These are phyloP conservation scores for Tricholoma furcatifolium DNA, from an alignment of 768 basidiomycete genomes.

Conservation along the genomic window DNA sequence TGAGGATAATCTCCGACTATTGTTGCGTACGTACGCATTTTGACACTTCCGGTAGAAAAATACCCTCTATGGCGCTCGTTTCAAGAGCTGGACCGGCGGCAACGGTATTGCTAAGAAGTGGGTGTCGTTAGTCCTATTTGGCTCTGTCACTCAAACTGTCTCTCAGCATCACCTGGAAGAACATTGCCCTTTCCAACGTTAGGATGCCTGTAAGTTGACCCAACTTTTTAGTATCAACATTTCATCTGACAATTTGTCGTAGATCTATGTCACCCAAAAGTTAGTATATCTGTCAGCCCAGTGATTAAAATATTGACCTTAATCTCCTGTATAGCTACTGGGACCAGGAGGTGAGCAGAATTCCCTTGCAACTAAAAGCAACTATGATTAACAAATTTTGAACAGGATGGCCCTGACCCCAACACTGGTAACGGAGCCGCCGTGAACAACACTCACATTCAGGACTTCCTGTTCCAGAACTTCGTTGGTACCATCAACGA, in stretches of 20 bases:
- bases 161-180: constrained; percentile 54
- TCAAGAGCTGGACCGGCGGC: constrained; percentile 68
- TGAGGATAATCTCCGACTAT: constrained; percentile 6
- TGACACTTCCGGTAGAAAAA: constrained; percentile 34
- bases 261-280: constrained; percentile 69
- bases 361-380: constrained; percentile 12
- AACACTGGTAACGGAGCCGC: constrained; percentile 30
- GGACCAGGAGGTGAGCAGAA: constrained; percentile 49
- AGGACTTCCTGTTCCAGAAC: constrained; percentile 54
- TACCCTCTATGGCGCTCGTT: constrained; percentile 57
- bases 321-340: constrained; percentile 43
- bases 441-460: constrained; percentile 52
- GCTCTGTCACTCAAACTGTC: not conserved
- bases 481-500: constrained; percentile 54
- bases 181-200: constrained; percentile 52
- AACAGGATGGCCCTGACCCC: constrained; percentile 39
- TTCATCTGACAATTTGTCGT: not conserved
- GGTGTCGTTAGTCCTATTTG: constrained; percentile 6
- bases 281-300: constrained; percentile 21
- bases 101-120: constrained; percentile 58
- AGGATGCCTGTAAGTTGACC: constrained; percentile 47
- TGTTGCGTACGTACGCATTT: not conserved
- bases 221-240: not conserved
- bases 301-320: not conserved
- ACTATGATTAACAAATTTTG: not conserved